Percentiles rank a stretch among this genome's conserved stretches.
These are phyloP conservation scores for Colletotrichum sp. DNA, from an alignment of 2,329 filamentous ascomycete species.

Conservation along the genomic window DNA sequence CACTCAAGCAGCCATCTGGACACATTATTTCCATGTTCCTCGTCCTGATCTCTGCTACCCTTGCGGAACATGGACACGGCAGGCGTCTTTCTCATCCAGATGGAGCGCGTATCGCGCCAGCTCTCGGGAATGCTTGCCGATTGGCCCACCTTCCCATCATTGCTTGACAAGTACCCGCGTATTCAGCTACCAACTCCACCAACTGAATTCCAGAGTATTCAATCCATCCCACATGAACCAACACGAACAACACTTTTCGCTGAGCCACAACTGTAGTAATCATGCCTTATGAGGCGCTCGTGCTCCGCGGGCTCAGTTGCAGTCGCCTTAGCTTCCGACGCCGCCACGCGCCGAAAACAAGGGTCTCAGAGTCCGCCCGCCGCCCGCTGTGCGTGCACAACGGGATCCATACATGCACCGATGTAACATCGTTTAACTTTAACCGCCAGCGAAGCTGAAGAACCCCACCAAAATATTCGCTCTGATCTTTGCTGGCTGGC, in stretches of 20 bases:
- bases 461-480: not conserved
- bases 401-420: not conserved
- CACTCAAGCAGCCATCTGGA: not conserved
- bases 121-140: not conserved
- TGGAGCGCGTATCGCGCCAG: not conserved
- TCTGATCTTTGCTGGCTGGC: not conserved
- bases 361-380: not conserved
- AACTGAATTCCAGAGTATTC: not conserved
- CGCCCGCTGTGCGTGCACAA: not conserved
- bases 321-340: not conserved
- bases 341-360: not conserved
- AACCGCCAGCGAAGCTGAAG: not conserved
- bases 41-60: not conserved
- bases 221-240: not conserved
- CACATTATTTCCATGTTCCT: not conserved
- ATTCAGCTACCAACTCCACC: not conserved
- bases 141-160: not conserved
- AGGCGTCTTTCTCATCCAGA: not conserved
- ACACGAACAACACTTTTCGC: not conserved
- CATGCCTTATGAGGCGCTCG: not conserved
- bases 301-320: not conserved
- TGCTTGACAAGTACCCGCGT: not conserved
- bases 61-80: not conserved
- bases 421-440: conserved; percentile 10
- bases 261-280: not conserved